Conservation (phyloP, 169 alveolate species). For the Eimeria acervulina region DNA sequence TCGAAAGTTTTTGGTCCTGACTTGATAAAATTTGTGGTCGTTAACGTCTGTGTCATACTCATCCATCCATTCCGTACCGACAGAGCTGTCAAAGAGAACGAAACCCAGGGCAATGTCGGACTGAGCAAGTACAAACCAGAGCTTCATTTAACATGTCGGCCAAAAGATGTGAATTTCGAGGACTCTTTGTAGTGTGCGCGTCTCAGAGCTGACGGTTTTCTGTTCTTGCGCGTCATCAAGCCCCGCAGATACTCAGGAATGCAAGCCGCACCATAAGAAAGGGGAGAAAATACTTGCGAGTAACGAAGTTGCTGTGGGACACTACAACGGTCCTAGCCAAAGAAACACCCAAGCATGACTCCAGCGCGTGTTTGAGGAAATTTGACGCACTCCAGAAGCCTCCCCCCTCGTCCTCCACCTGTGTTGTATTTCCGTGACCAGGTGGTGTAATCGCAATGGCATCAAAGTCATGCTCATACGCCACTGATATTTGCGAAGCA, state of each 20-base stretch:
- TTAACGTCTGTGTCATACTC: slow-evolving; percentile 77
- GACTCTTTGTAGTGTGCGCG: neutral
- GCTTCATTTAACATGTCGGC: neutral
- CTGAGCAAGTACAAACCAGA: slow-evolving; percentile 67
- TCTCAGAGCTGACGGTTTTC: neutral
- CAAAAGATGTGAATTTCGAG: neutral
- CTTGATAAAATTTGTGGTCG: slow-evolving; percentile 79
- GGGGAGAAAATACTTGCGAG: slow-evolving; percentile 80
- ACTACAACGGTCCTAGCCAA: slow-evolving; percentile 79
- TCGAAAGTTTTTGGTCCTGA: slow-evolving; percentile 72
- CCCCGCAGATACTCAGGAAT: neutral
- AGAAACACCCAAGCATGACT: slow-evolving; percentile 78
- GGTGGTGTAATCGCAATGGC: slow-evolving; percentile 82
- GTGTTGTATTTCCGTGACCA: slow-evolving; percentile 81
- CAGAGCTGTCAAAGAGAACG: slow-evolving; percentile 82
- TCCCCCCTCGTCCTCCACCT: slow-evolving; percentile 68
- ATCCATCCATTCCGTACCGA: slow-evolving; percentile 81
- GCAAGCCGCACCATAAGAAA: slow-evolving; percentile 75
- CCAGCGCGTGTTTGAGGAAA: slow-evolving; percentile 74
- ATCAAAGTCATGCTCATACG: slow-evolving; percentile 76
- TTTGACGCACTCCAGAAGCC: slow-evolving; percentile 76
- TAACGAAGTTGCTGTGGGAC: slow-evolving; percentile 83
- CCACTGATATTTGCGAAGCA: slow-evolving; percentile 33
- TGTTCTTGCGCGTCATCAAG: neutral
- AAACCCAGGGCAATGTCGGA: slow-evolving; percentile 72